Evolutionary conservation across 495 filamentous ascomycete species (phyloP).

Genomic region (Cladorrhinum samala): DNA sequence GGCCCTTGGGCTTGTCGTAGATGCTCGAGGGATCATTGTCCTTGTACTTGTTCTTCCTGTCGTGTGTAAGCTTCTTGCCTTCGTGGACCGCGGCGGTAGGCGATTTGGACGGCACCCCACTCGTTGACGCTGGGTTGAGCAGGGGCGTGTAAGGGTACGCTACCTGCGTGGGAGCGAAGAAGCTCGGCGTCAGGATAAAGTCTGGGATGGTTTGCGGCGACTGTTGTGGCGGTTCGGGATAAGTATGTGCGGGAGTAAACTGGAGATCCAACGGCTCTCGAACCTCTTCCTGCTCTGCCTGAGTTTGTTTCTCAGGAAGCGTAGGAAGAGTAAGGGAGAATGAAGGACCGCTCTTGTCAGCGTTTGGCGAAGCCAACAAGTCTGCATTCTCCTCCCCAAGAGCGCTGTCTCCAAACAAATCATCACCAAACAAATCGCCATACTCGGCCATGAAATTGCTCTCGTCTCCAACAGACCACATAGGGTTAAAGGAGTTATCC

Average conservation of each 20-base stretch:
- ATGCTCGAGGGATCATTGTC: conserved; percentile 5
- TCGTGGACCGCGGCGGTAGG: background rate
- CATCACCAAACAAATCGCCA: background rate
- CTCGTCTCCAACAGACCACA: background rate
- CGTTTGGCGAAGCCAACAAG: background rate
- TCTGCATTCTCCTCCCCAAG: background rate
- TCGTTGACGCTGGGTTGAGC: background rate
- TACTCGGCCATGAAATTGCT: background rate
- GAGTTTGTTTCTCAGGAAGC: background rate
- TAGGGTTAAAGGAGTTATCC: background rate
- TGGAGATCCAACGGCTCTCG: background rate
- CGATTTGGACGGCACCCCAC: background rate
- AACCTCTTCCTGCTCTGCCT: background rate
- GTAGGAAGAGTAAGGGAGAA: background rate
- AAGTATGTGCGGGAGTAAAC: background rate
- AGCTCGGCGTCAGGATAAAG: no score
- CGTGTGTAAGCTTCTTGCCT: conserved; percentile 5
- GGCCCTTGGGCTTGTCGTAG: conserved; percentile 16
- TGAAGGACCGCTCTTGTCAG: background rate
- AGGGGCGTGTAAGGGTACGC: no score
- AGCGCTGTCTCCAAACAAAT: background rate
- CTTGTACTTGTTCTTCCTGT: conserved; percentile 2
- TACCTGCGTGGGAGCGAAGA: no score
- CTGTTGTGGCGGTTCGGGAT: background rate
- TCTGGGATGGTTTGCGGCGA: no score